Base-by-base conservation (phyloP, 164 flowering plant species). In the Brasenia schreberi region DNA sequence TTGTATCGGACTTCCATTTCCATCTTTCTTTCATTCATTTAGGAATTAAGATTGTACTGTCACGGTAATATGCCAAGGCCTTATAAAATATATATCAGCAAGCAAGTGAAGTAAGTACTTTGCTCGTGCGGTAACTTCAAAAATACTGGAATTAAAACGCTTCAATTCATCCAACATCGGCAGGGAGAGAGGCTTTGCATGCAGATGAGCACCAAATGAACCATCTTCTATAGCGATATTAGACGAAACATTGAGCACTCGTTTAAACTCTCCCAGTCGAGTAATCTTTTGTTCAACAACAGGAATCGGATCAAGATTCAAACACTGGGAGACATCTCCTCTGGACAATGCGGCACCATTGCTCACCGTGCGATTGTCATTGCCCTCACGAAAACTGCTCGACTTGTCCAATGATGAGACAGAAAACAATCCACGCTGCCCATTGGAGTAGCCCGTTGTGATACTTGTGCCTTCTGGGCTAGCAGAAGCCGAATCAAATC, bases 341-440 rank as follows among this genome's bases (percentile, higher is more conserved):
- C 71, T 80, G 43, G 83, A 70, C 65, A 75, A 70, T 42, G 79
- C 27, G 39, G 91, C 68, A 69, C 77, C 77, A 72, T 76, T 82
- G 33, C 18, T 61, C 18, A n/a, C 33, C 44, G 70, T 66, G 65
- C 87, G 78, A 62, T 72, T 77, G 43, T 89, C 92, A 64, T 72
- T 69, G 58, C 79, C 77, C 66, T 88, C 90, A 7, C 92, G 75
- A 62, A 84, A 85, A 77, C 89, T 86, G 64, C 86, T 83, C 27
- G 89, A 81, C 80, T 87, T 83, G 68, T 81, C 94, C 75, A 90
- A 74, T 74, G 63, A 72, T 59, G 79, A 70, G 56, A 73, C 76
- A 0, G 77, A 23, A 68, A 80, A 78, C 72, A 43, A 77, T 19
- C 84, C 82, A 56, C 86, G 79, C 69, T 77, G 85, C 66, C 82